phyloP scores from a whole-genome alignment of 805 yeast genomes.

The Sugiyamaella valdiviana region DNA sequence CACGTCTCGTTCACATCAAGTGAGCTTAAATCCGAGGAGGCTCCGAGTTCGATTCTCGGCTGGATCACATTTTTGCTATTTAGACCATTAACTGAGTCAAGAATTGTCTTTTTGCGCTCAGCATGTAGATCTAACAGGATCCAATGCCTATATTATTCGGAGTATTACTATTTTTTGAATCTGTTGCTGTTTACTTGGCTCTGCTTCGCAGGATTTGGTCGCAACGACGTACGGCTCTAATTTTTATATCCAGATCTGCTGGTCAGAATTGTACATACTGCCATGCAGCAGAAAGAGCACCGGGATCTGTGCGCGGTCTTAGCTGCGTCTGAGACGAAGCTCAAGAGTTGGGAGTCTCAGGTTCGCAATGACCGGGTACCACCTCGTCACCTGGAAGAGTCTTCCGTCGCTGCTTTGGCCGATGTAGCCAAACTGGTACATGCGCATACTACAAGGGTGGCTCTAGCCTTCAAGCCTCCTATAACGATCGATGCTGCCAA shows the following conservation, averaged over 20 bases:
- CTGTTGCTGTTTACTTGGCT: too few species aligned
- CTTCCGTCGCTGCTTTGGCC: conserved; percentile 50
- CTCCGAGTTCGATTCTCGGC: conserved; percentile 25
- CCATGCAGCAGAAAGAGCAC: not conserved
- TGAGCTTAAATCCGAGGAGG: conserved; percentile 21
- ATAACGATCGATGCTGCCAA: conserved; percentile 45
- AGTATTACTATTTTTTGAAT: not conserved
- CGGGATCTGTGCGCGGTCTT: not conserved
- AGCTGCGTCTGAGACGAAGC: not conserved
- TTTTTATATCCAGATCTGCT: not conserved
- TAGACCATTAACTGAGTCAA: too few species aligned
- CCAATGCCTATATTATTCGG: not conserved
- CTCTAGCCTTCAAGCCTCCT: conserved; percentile 61
- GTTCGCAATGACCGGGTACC: not conserved
- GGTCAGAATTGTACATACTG: not conserved
- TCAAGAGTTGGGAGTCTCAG: not conserved
- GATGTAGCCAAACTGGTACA: conserved; percentile 55
- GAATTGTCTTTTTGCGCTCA: too few species aligned
- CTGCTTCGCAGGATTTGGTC: too few species aligned
- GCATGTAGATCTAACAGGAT: too few species aligned
- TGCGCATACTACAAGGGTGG: conserved; percentile 75
- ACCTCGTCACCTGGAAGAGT: conserved; percentile 12
- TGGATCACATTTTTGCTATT: conserved; percentile 19
- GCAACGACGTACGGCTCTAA: not conserved
- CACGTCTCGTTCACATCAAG: conserved; percentile 24